A percentile compares a stretch with the other conserved stretches of the same genome.
Evolutionary conservation across 495 filamentous ascomycete species (phyloP).

Genomic region (Hyaloscypha variabilis): DNA sequence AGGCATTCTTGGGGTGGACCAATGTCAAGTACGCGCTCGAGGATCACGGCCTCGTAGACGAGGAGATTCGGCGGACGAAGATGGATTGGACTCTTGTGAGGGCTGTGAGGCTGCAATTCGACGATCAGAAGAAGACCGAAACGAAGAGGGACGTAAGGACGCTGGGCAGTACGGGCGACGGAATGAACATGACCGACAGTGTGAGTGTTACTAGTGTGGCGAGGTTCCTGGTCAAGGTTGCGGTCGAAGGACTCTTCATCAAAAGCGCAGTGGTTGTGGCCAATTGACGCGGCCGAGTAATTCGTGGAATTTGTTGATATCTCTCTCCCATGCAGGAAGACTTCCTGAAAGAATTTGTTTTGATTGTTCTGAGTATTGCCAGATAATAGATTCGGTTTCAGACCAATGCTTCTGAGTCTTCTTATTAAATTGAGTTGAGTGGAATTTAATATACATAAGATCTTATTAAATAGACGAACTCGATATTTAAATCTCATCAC

Average conservation of each 20-base stretch:
- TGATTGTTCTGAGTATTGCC: constrained; percentile 28
- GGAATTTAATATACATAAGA: too few relatives aligned
- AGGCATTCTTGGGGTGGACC: constrained; percentile 44
- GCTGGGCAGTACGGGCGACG: constrained; percentile 34
- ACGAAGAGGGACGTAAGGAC: constrained; percentile 34
- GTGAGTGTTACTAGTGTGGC: constrained; percentile 35
- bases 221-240: constrained; percentile 37
- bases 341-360: constrained; percentile 27
- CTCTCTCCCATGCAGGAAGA: constrained; percentile 20
- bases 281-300: constrained; percentile 25
- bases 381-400: constrained; percentile 28
- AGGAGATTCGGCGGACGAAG: constrained; percentile 41
- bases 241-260: constrained; percentile 31
- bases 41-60: constrained; percentile 45
- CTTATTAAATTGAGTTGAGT: too few relatives aligned
- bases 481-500: too few relatives aligned
- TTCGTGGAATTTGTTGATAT: constrained; percentile 29
- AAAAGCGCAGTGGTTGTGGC: constrained; percentile 32
- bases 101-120: constrained; percentile 39
- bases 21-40: constrained; percentile 49
- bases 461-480: too few relatives aligned
- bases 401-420: neutral
- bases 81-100: constrained; percentile 48
- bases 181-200: constrained; percentile 35
- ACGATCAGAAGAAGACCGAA: constrained; percentile 35